Conservation (phyloP, 2,329 filamentous ascomycete genomes). For the Epichloe hybrida region DNA sequence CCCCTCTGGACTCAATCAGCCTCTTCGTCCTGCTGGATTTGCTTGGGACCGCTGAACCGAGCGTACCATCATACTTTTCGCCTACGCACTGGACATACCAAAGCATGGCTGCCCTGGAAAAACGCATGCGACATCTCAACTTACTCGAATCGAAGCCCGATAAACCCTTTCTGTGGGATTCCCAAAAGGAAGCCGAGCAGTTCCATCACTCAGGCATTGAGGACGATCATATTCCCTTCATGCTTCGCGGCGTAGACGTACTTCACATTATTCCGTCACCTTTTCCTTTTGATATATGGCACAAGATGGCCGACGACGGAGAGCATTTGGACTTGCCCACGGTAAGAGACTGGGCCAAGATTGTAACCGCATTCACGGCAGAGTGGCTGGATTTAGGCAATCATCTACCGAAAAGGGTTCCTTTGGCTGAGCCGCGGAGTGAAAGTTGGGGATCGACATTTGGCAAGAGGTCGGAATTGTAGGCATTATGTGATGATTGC, state of each 20-base stretch:
- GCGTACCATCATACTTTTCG: conserved; percentile 73
- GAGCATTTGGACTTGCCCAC: conserved; percentile 70
- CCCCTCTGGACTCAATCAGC: conserved; percentile 63
- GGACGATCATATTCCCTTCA: conserved; percentile 89
- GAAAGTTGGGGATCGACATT: conserved; percentile 11
- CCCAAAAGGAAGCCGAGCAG: conserved; percentile 33
- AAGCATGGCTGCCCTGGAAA: conserved; percentile 60
- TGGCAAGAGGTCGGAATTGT: conserved; percentile 21
- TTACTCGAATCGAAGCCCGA: conserved; percentile 47
- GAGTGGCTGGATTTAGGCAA: conserved; percentile 77
- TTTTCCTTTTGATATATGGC: conserved; percentile 71
- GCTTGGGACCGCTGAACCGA: conserved; percentile 55
- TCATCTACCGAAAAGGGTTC: conserved; percentile 18
- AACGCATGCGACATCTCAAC: conserved; percentile 52
- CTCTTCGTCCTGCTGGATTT: conserved; percentile 89
- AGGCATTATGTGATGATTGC: background rate
- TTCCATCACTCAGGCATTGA: conserved; percentile 44
- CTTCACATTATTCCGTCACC: conserved; percentile 77
- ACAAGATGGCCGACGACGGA: conserved; percentile 70
- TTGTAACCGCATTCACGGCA: conserved; percentile 70
- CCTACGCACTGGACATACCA: conserved; percentile 90
- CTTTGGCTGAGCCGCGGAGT: conserved; percentile 14
- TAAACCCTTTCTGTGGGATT: conserved; percentile 50
- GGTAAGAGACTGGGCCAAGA: conserved; percentile 74
- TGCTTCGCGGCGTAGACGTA: conserved; percentile 72